phyloP scores from a whole-genome alignment of 2,329 filamentous ascomycete genomes.

The Nothopassalora personata region DNA sequence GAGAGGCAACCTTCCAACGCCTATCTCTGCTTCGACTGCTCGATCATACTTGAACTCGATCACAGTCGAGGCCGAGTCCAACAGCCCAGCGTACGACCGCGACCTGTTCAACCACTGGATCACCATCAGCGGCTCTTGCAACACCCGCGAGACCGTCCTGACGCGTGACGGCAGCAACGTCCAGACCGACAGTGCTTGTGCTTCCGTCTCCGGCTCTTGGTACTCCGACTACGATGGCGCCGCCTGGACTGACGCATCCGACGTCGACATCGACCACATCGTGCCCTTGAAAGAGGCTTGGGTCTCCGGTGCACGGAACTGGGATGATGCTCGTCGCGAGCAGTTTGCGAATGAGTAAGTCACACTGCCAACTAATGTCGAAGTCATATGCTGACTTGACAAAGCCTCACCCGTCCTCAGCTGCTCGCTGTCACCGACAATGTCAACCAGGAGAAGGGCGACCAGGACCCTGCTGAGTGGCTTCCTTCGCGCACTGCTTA shows the following conservation, averaged over 20 bases:
- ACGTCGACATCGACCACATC: constrained; percentile 79
- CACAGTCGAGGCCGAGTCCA: constrained; percentile 24
- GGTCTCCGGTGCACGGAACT: constrained; percentile 60
- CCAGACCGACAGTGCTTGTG: constrained; percentile 54
- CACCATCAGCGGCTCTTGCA: constrained; percentile 57
- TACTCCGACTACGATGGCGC: constrained; percentile 67
- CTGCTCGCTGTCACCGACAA: constrained; percentile 73
- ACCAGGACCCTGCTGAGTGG: constrained; percentile 68
- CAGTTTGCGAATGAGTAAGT: constrained; percentile 56
- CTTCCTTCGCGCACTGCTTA: constrained; percentile 65
- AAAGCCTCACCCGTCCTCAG: constrained; percentile 70
- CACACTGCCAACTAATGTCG: neutral
- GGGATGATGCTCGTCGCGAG: constrained; percentile 64
- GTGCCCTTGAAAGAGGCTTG: constrained; percentile 57
- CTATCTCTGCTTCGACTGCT: constrained; percentile 28
- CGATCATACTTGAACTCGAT: constrained; percentile 26
- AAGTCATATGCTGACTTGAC: neutral
- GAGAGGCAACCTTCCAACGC: constrained; percentile 28
- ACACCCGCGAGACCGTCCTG: constrained; percentile 57
- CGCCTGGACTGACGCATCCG: constrained; percentile 61
- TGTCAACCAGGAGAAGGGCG: constrained; percentile 70
- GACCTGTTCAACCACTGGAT: constrained; percentile 68
- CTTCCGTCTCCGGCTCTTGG: constrained; percentile 63
- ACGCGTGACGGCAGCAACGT: constrained; percentile 67
- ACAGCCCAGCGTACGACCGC: constrained; percentile 53